phyloP scores from a whole-genome alignment of 1,284 basidiomycete species.

The Leccinum fuscescens region DNA sequence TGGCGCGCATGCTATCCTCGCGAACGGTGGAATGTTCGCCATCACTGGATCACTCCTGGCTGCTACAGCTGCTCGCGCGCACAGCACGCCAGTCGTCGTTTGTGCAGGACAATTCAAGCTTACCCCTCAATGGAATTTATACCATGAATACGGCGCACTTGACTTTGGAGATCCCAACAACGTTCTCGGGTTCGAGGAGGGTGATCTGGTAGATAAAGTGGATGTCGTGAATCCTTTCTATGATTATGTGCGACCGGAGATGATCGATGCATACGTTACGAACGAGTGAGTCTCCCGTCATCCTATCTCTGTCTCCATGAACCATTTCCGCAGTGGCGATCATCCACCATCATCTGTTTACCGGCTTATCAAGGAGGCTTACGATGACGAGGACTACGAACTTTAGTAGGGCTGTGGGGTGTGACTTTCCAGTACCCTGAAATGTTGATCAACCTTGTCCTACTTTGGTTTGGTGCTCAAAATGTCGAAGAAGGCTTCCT shows the following conservation, averaged over 20 bases:
- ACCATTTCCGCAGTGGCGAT: constrained; percentile 63
- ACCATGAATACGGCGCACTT: constrained; percentile 82
- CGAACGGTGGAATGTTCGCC: constrained; percentile 94
- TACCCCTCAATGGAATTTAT: constrained; percentile 91
- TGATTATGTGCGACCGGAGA: constrained; percentile 90
- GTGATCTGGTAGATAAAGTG: constrained; percentile 74
- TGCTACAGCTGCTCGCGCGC: constrained; percentile 86
- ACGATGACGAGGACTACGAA: constrained; percentile 88
- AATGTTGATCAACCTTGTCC: constrained; percentile 4
- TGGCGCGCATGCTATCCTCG: constrained; percentile 90
- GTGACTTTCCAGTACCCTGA: not conserved
- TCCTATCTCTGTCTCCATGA: constrained; percentile 5
- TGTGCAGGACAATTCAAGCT: constrained; percentile 96
- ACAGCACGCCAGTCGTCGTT: constrained; percentile 92
- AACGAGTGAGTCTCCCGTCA: constrained; percentile 75
- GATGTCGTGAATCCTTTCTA: constrained; percentile 92
- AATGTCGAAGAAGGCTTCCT: constrained; percentile 89
- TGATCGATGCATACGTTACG: constrained; percentile 93
- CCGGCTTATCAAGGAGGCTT: constrained; percentile 86
- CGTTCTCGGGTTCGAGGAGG: constrained; percentile 82
- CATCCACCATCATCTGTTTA: constrained; percentile 92
- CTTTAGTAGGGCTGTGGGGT: constrained; percentile 38
- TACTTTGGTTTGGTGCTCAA: constrained; percentile 52
- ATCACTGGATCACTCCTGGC: constrained; percentile 83
- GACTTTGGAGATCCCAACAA: constrained; percentile 86